These are phyloP conservation scores for Ormosia semicastrata DNA, from an alignment of 306 rosid genomes.

Conservation along the genomic window DNA sequence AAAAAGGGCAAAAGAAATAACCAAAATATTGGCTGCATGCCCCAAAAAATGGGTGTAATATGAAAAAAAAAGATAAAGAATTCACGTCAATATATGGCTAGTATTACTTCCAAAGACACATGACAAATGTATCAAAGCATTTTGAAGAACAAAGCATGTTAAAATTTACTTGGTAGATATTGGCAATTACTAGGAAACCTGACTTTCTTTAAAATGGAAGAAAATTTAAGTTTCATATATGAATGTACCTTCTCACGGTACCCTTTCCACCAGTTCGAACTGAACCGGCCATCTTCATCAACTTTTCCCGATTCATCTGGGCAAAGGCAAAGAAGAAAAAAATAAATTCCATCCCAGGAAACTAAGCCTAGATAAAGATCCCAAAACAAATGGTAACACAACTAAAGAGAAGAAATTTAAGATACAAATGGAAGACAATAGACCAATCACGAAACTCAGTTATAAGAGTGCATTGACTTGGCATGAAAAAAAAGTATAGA, in stretches of 20 bases:
- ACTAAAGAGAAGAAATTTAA: background rate
- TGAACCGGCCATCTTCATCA: slow-evolving; percentile 94
- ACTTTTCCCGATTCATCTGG: slow-evolving; percentile 82
- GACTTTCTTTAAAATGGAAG: background rate
- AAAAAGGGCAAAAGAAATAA: background rate
- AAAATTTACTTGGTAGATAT: background rate
- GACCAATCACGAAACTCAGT: too few relatives aligned
- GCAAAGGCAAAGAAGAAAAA: background rate
- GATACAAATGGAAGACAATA: background rate
- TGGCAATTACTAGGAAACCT: background rate
- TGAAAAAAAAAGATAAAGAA: background rate
- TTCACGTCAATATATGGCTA: background rate
- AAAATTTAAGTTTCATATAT: background rate
- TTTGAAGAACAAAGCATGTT: background rate
- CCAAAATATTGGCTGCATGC: background rate
- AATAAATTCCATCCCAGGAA: background rate
- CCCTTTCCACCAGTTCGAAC: slow-evolving; percentile 98
- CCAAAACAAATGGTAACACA: background rate
- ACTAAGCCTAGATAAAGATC: background rate
- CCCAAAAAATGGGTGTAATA: background rate
- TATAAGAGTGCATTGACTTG: background rate
- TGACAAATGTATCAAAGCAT: background rate
- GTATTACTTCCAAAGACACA: background rate
- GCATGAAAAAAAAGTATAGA: background rate
- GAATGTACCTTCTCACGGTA: slow-evolving; percentile 75